Percentiles rank a stretch among this genome's conserved stretches.
phyloP scores from a whole-genome alignment of 2,329 filamentous ascomycete genomes.

The Myriosclerotinia duriaeana region DNA sequence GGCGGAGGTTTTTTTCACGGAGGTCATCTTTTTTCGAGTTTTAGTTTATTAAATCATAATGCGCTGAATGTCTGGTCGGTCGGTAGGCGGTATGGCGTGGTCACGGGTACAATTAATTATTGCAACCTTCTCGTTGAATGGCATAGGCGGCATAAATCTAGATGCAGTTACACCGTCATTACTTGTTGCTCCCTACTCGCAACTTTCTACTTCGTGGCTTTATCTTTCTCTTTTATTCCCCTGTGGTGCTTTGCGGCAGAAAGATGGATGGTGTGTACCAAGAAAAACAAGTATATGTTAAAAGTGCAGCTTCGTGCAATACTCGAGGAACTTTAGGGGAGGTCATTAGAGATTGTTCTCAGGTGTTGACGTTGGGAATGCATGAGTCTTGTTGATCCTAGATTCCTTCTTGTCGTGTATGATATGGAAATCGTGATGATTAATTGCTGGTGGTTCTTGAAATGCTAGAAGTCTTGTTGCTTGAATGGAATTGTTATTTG shows the following conservation, averaged over 20 bases:
- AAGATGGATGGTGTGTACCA: neutral
- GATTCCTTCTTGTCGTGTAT: neutral
- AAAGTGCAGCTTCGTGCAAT: neutral
- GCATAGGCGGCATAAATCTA: conserved; percentile 7
- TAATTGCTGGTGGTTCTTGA: neutral
- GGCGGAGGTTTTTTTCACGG: neutral
- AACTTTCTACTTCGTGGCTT: neutral
- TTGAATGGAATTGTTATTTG: neutral
- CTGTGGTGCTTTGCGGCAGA: neutral
- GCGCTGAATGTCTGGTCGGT: neutral
- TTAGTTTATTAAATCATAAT: neutral
- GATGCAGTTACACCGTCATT: conserved; percentile 2
- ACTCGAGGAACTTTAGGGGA: neutral
- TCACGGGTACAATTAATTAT: neutral
- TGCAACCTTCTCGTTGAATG: neutral
- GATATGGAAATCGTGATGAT: neutral
- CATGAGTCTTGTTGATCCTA: neutral
- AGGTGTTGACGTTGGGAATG: neutral
- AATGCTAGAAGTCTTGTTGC: neutral
- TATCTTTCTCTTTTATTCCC: neutral
- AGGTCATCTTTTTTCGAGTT: conserved; percentile 16
- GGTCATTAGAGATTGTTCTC: no score
- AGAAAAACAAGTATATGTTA: neutral
- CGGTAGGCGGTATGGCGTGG: neutral
- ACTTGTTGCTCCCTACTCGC: neutral